phyloP scores from a whole-genome alignment of 768 basidiomycete genomes.

The Amanita inopinata region DNA sequence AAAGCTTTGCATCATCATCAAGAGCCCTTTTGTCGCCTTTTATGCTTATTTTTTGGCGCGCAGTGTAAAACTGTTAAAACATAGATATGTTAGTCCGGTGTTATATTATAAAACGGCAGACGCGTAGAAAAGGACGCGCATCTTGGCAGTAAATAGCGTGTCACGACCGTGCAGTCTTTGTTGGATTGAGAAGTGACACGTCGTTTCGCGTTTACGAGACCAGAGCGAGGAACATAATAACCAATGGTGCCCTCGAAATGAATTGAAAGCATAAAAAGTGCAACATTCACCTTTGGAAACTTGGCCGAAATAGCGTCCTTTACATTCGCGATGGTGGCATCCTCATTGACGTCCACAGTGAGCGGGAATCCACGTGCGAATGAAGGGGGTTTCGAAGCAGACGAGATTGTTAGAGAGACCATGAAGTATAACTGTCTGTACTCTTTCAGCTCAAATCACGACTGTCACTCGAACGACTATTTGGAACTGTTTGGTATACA shows the following conservation, averaged over 20 bases:
- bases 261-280: too few relatives aligned
- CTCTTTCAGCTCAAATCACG: too few relatives aligned
- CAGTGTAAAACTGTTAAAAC: conserved; percentile 55
- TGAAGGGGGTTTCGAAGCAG: conserved; percentile 34
- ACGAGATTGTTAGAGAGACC: conserved; percentile 41
- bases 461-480: background rate
- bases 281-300: conserved; percentile 27
- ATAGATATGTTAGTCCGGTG: conserved; percentile 5
- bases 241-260: too few relatives aligned
- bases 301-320: conserved; percentile 49
- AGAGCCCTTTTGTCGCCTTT: conserved; percentile 54
- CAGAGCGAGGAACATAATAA: background rate
- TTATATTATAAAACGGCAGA: background rate
- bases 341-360: conserved; percentile 35
- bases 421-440: too few relatives aligned
- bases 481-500: too few relatives aligned
- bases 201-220: background rate
- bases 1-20: conserved; percentile 52
- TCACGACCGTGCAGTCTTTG: too few relatives aligned
- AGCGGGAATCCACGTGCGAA: conserved; percentile 44
- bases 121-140: background rate
- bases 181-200: background rate
- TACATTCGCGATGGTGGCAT: conserved; percentile 56
- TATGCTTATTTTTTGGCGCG: conserved; percentile 66
- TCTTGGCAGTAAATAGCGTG: too few relatives aligned